Percentiles rank a stretch among this genome's conserved stretches.
These are phyloP conservation scores for Arthrobotrys megalospora DNA, from an alignment of 2,329 filamentous ascomycete genomes.

Conservation along the genomic window DNA sequence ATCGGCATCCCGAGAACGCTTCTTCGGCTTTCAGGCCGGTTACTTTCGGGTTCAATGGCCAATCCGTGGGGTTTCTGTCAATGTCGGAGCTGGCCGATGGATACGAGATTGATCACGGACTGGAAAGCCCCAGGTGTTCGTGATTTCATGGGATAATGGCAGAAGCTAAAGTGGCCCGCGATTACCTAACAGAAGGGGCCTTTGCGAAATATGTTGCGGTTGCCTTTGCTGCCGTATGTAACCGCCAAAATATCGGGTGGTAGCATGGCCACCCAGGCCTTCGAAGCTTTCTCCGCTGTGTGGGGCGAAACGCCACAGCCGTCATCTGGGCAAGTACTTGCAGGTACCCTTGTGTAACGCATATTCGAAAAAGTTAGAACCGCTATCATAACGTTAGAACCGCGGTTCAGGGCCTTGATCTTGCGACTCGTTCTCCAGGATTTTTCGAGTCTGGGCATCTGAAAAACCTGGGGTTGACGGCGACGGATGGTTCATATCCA, in stretches of 20 bases:
- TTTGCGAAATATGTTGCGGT: slow-evolving; percentile 20
- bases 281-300: neutral
- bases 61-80: neutral
- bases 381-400: neutral
- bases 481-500: neutral
- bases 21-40: neutral
- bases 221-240: slow-evolving; percentile 37
- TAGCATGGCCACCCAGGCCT: slow-evolving; percentile 32
- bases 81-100: slow-evolving; percentile 18
- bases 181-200: slow-evolving; percentile 8
- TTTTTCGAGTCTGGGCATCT: neutral
- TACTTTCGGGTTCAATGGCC: neutral
- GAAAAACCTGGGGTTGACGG: neutral
- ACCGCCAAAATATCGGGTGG: slow-evolving; percentile 17
- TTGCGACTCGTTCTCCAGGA: neutral
- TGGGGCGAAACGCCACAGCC: slow-evolving; percentile 41
- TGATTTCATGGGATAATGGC: slow-evolving; percentile 12
- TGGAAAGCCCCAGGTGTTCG: neutral
- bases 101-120: neutral
- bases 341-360: slow-evolving; percentile 23
- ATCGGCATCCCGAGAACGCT: slow-evolving; percentile 15
- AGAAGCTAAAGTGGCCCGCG: slow-evolving; percentile 4
- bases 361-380: neutral
- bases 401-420: neutral
- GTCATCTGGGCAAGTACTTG: slow-evolving; percentile 15